These are phyloP conservation scores for Mucor indicus DNA, from an alignment of 371 early-diverging fungal species.

Conservation along the genomic window DNA sequence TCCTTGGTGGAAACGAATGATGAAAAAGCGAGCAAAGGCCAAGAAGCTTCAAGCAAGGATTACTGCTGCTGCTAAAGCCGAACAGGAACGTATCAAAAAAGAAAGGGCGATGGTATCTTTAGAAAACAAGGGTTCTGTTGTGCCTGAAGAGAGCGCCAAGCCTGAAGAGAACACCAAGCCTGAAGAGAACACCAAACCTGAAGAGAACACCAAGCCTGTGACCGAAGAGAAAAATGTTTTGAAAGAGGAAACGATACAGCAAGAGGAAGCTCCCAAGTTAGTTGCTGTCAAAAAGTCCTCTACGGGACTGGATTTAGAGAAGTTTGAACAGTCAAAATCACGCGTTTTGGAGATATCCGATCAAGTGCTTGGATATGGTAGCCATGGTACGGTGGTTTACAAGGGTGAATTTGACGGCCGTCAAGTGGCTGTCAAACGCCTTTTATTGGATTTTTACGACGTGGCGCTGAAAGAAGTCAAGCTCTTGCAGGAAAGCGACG, in stretches of 20 bases:
- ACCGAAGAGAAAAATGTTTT: neutral
- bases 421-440: conserved; percentile 91
- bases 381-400: conserved; percentile 96
- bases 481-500: conserved; percentile 88
- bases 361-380: conserved; percentile 79
- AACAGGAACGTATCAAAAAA: conserved; percentile 13
- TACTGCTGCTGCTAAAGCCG: conserved; percentile 13
- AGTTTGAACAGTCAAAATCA: conserved; percentile 25
- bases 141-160: neutral
- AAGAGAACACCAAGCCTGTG: neutral
- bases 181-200: neutral
- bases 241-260: neutral
- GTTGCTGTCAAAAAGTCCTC: conserved; percentile 9
- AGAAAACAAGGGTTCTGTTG: neutral
- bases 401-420: conserved; percentile 89
- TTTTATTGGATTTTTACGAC: conserved; percentile 91
- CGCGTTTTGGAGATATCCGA: conserved; percentile 40
- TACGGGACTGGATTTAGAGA: conserved; percentile 29
- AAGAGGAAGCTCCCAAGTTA: neutral
- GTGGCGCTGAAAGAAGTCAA: conserved; percentile 92
- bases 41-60: conserved; percentile 17
- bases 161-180: neutral
- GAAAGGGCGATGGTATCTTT: conserved; percentile 4
- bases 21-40: conserved; percentile 17
- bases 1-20: conserved; percentile 17